Base-by-base conservation (phyloP, 2,329 filamentous ascomycete species). In the Capronia epimyces region DNA sequence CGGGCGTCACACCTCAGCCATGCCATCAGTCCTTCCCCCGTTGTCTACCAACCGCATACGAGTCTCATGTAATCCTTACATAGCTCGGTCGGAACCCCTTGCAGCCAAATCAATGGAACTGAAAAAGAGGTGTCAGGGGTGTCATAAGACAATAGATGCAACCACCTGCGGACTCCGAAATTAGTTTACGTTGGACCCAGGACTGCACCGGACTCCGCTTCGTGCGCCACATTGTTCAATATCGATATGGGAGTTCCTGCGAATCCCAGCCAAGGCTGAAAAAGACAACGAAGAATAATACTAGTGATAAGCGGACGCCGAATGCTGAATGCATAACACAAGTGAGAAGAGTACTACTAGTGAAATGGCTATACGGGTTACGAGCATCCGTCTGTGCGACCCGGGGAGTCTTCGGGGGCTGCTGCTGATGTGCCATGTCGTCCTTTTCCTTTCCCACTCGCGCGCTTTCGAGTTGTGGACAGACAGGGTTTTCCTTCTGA, bases 111-210 rank as follows among this genome's bases (percentile, higher is more conserved):
- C n/a, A n/a, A n/a, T n/a, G n/a, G n/a, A n/a, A n/a, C n/a, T n/a
- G n/a, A n/a, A n/a, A n/a, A n/a, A n/a, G n/a, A n/a, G n/a, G n/a
- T n/a, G 16, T 39, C 20, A 4, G 39, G 39, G 24, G 39, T 20
- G n/a, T 42, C 3, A 42, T 24, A 41, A 37, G 6, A 25, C 13
- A 42, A 42, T 7, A 42, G 29, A 39, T 34, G 22, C 21, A 39
- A 46, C 44, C 44, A 52, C 48, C 40, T 45, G 44, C 56, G 56
- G 56, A 56, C 40, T 56, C 56, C 56, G 56, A 58, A 56, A 53
- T 53, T 55, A 34, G n/a, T n/a, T n/a, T 52, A 24, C 47, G 34
- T 18, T 51, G 37, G 36, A 48, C 44, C 29, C 27, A 50, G 37
- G 41, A 52, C 49, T 21, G 46, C 41, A 46, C 29, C 50, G 46